Evolutionary conservation across 306 rosid species (phyloP), one percentile per base, ranked within the genome.

Genomic region (Dryas octopetala): DNA sequence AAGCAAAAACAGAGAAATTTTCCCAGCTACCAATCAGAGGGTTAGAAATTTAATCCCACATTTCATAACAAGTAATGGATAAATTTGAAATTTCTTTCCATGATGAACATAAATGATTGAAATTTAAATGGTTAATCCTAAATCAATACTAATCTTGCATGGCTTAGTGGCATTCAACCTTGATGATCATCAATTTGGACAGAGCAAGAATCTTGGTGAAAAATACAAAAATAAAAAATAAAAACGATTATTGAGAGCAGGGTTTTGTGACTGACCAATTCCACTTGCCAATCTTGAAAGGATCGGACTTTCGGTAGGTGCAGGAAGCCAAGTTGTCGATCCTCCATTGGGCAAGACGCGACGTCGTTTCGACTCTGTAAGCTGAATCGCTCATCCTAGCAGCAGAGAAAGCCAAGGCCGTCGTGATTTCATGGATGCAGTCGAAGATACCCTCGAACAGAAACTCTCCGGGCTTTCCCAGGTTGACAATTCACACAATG

Each of bases 301-400:
- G 96, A 84, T 96, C 99, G 62, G 99, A 96, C 81, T 96, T 96
- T n/a, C 99, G 88, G 83, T 88, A 96, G 11, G 96, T 86, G 81
- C 98, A 96, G 43, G 99, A 92, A 72, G 97, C 83, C 79, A 91
- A 83, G 67, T 92, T 96, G 43, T 96, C 98, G 87, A 96, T 89
- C 84, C 93, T 85, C 99, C 99, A 96, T 88, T 96, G 99, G 44
- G 99, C 99, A 60, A 96, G 96, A 45, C 99, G 96, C 2, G 97
- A 83, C 0, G 99, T 92, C 74, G 98, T 96, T 64, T 96, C 90
- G 57, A 96, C 99, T 66, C 80, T 86, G 80, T 92, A 96, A 15
- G 97, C 96, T 51, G 96, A 90, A 79, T 96, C 99, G 70, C 82
- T 92, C 99, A 96, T 96, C 88, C 98, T 96, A 75, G 74, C 70